phyloP scores from a whole-genome alignment of 768 basidiomycete species.

The Tulasnella sp. region DNA sequence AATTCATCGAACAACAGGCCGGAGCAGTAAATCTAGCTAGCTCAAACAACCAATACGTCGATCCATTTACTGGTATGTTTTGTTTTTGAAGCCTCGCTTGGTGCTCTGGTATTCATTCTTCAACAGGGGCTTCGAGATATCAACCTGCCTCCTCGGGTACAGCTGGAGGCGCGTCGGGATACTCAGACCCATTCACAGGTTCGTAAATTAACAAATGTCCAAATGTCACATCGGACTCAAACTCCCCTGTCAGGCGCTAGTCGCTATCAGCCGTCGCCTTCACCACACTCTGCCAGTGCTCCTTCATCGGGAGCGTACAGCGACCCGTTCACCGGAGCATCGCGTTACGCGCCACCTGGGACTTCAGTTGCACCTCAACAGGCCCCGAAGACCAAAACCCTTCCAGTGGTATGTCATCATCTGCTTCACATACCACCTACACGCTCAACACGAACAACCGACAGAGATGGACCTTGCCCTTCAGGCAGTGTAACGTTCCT shows the following conservation, averaged over 20 bases:
- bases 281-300: background rate
- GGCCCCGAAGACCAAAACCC: conserved; percentile 16
- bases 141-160: conserved; percentile 31
- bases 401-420: background rate
- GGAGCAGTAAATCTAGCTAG: conserved; percentile 54
- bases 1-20: conserved; percentile 90
- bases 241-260: background rate
- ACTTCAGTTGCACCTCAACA: conserved; percentile 26
- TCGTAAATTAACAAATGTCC: background rate
- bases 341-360: conserved; percentile 40
- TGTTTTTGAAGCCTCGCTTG: background rate
- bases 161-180: conserved; percentile 11
- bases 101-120: background rate
- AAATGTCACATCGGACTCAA: background rate
- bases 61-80: conserved; percentile 76
- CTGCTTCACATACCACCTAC: background rate
- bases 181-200: conserved; percentile 13
- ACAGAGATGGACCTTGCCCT: conserved; percentile 55
- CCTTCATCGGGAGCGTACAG: conserved; percentile 12
- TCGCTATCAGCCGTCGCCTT: background rate
- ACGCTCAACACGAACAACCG: background rate
- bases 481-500: conserved; percentile 71
- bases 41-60: conserved; percentile 47
- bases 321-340: conserved; percentile 66
- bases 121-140: conserved; percentile 50